These are phyloP conservation scores for Fraxinus paxiana DNA, from an alignment of 305 asterid species.

Conservation along the genomic window DNA sequence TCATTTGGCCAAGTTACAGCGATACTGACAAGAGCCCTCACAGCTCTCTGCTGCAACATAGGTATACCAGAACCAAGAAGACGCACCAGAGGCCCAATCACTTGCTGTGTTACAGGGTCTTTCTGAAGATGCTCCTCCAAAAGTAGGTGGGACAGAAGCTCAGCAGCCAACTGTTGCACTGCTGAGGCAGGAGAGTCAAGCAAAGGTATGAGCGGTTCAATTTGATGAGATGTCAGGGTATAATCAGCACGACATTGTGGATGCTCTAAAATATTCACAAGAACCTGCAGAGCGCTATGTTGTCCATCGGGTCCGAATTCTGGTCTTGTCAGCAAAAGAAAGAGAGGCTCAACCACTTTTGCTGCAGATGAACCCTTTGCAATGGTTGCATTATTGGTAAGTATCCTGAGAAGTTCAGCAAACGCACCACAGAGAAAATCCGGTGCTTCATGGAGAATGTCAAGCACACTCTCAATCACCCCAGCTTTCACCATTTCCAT, in stretches of 20 bases:
- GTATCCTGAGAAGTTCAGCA: constrained; percentile 89
- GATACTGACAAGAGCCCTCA: constrained; percentile 66
- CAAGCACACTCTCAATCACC: constrained; percentile 67
- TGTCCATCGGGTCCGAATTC: constrained; percentile 94
- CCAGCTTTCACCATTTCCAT: constrained; percentile 99
- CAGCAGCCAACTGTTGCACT: constrained; percentile 79
- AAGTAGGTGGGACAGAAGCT: constrained; percentile 73
- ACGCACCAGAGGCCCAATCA: constrained; percentile 68
- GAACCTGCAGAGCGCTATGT: constrained; percentile 86
- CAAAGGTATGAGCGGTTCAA: constrained; percentile 80
- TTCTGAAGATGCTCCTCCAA: constrained; percentile 81
- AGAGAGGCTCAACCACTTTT: constrained; percentile 90
- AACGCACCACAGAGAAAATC: constrained; percentile 88
- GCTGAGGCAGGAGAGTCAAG: constrained; percentile 83
- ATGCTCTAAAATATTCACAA: constrained; percentile 89
- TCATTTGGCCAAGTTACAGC: constrained; percentile 80
- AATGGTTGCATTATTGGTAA: constrained; percentile 89
- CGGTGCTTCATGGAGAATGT: constrained; percentile 89
- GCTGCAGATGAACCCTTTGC: constrained; percentile 98
- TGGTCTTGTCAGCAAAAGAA: constrained; percentile 58
- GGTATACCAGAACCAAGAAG: constrained; percentile 70
- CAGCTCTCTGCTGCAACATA: constrained; percentile 78
- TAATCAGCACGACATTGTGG: constrained; percentile 88
- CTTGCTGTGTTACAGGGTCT: constrained; percentile 61
- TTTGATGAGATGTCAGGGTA: constrained; percentile 66